Conservation (phyloP, 108 stramenopile genomes). For the Cyclostephanos tholiformis region DNA sequence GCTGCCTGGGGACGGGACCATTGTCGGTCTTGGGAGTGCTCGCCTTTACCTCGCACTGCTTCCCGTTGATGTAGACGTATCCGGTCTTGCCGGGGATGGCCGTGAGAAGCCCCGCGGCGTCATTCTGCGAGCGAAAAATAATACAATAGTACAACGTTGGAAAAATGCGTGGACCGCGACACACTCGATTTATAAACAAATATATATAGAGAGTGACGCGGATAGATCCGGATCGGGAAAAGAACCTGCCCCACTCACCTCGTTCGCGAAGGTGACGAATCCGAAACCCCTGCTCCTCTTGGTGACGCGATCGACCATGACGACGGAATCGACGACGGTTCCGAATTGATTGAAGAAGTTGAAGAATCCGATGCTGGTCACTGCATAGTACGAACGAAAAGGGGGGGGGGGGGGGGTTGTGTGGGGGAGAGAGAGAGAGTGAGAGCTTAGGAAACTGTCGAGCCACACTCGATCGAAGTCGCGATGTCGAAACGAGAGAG, state of each 20-base stretch:
- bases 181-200: no score
- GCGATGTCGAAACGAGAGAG: background rate
- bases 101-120: constrained; percentile 21
- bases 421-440: background rate
- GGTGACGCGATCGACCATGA: constrained; percentile 79
- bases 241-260: constrained; percentile 38
- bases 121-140: constrained; percentile 5
- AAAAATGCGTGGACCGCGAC: no score
- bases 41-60: constrained; percentile 68
- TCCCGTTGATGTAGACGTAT: constrained; percentile 58
- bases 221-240: background rate
- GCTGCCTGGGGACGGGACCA: background rate
- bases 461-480: background rate
- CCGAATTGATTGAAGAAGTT: constrained; percentile 76
- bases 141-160: no score
- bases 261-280: constrained; percentile 81
- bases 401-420: background rate
- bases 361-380: constrained; percentile 63
- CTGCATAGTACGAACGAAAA: constrained; percentile 19
- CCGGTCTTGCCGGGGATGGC: constrained; percentile 39
- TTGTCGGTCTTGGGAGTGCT: constrained; percentile 51
- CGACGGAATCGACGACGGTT: constrained; percentile 66
- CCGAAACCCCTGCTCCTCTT: constrained; percentile 85
- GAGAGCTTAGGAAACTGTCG: background rate
- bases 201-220: background rate